Base-by-base conservation (phyloP, 331 rosid genomes). In the Telfairia occidentalis region DNA sequence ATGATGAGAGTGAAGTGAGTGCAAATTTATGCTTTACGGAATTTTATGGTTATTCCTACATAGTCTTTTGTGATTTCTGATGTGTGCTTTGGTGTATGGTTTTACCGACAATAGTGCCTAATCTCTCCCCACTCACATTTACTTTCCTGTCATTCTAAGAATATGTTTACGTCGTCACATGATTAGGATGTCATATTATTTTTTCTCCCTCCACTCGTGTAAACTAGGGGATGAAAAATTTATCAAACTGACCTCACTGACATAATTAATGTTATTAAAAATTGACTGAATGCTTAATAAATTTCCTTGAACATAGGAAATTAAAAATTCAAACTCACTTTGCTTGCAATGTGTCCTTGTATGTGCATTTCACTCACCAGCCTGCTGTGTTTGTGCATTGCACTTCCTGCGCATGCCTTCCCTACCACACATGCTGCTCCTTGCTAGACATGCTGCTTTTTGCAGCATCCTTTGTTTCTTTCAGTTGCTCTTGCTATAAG, bases 1-100 rank as follows among this genome's bases (percentile, higher is more conserved):
- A 95, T 60, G 97, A 92, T 71, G 97, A 91, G 83, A 92, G 90
- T 6, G 97, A 92, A 89, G 99, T 95, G 76, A 12, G 89, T 86
- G 81, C 40, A 24, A 58, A 1, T 58, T 48, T 23, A 32, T 52
- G 19, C 28, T 49, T 34, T 28, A 16, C 46, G 42, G 9, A 46
- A 12, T 43, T 13, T 16, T 71, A 16, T 71, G 18, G 23, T 42
- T 40, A 0, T 12, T 67, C 16, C 58, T 29, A 29, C 42, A 7
- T 46, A 29, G 1, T 18, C 4, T 46, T 43, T 46, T 16, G 4
- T 70, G 75, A 45, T 70, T 45, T 29, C 12, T 28, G 54, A 24
- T 70, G 57, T 7, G 15, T 45, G 74, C 5, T 45, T 43, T 26
- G 23, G 38, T 70, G 38, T 70, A 45, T 70, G n/a, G 40, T 26